These are phyloP conservation scores for Kwoniella sp. DNA, from an alignment of 768 basidiomycete genomes.

Conservation along the genomic window DNA sequence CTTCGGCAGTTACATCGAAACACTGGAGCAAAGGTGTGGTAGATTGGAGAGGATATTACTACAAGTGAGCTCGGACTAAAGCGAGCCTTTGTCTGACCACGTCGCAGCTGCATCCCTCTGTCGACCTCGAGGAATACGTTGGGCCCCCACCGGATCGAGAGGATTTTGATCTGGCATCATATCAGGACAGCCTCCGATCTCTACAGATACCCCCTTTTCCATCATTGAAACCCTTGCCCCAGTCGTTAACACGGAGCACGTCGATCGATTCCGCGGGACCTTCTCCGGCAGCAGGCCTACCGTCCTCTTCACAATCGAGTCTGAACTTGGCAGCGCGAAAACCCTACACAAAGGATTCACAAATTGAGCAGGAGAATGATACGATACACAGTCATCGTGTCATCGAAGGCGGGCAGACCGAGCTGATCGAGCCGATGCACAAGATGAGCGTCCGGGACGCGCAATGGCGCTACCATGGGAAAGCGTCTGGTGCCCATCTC, in stretches of 20 bases:
- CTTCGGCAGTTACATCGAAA: conserved; percentile 37
- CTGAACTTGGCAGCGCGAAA: conserved; percentile 27
- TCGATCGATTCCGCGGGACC: conserved; percentile 12
- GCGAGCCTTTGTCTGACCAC: neutral
- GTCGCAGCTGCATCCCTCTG: conserved; percentile 38
- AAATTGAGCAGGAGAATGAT: conserved; percentile 9
- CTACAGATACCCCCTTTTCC: conserved; percentile 36
- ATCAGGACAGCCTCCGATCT: conserved; percentile 33
- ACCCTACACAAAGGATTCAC: conserved; percentile 28
- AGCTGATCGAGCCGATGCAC: conserved; percentile 26
- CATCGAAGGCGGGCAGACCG: too few species aligned
- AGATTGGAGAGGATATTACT: conserved; percentile 42
- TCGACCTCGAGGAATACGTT: conserved; percentile 43
- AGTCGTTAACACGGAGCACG: conserved; percentile 28
- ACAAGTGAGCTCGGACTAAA: conserved; percentile 18
- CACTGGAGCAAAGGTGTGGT: conserved; percentile 46
- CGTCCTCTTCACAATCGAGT: conserved; percentile 6
- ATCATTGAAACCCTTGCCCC: conserved; percentile 36
- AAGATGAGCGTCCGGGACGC: conserved; percentile 30
- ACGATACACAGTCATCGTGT: too few species aligned
- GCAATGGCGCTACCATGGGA: conserved; percentile 45
- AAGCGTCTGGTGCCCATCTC: conserved; percentile 43
- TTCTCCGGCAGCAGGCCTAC: conserved; percentile 4
- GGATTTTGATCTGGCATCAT: conserved; percentile 41
- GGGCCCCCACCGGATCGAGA: conserved; percentile 46